Percentiles rank a stretch among this genome's conserved stretches.
Evolutionary conservation across 2,329 filamentous ascomycete genomes (phyloP).

Genomic region (Trichoderma asperellum): DNA sequence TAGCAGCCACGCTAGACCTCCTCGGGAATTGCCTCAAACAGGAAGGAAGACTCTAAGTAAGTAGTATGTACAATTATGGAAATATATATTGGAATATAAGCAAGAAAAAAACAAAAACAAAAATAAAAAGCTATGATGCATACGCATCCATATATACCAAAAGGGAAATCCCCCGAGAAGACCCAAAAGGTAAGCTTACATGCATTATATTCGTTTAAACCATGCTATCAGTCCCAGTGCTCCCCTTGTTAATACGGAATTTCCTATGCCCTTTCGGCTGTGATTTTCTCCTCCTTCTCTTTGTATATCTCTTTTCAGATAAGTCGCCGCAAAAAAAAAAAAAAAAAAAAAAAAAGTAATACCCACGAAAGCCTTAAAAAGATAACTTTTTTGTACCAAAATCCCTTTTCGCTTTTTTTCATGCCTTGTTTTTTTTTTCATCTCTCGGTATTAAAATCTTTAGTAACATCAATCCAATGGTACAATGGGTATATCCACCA

Average conservation of each 20-base stretch:
- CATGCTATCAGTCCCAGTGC: slow-evolving; percentile 1
- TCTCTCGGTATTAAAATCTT: slow-evolving; percentile 10
- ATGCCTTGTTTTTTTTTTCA: slow-evolving; percentile 17
- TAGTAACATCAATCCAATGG: slow-evolving; percentile 25
- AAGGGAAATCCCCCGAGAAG: background rate
- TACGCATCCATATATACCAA: background rate
- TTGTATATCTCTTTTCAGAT: background rate
- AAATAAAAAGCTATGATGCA: background rate
- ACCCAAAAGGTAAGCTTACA: slow-evolving; percentile 16
- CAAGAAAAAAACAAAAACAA: background rate
- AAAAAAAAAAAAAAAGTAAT: background rate
- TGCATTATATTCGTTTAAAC: slow-evolving; percentile 14
- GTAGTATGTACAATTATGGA: background rate
- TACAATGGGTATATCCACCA: slow-evolving; percentile 26
- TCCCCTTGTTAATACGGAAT: background rate
- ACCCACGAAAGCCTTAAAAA: background rate
- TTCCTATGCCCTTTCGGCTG: background rate
- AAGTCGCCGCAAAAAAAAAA: background rate
- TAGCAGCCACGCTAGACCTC: background rate
- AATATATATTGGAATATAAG: background rate
- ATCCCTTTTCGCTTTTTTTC: background rate
- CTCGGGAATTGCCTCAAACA: background rate
- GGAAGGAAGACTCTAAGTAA: background rate
- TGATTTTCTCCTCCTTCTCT: background rate
- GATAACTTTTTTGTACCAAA: slow-evolving; percentile 27